phyloP scores from a whole-genome alignment of 169 alveolate species.

The Sarcocystis neurona region DNA sequence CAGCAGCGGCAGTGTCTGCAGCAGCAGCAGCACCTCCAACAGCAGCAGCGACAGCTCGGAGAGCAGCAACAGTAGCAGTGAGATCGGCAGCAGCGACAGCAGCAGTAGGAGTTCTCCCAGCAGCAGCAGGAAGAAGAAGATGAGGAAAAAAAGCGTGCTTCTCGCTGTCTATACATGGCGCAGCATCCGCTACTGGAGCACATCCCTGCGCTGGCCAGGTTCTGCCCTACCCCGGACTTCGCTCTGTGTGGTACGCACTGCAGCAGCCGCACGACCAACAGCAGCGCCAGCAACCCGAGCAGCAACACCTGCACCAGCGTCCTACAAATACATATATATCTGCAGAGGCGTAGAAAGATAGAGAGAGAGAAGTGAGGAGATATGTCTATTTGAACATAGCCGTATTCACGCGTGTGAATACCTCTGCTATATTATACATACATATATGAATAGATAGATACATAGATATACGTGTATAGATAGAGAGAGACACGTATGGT shows the following conservation, averaged over 20 bases:
- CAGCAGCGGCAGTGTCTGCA: not conserved
- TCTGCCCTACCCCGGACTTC: conserved; percentile 49
- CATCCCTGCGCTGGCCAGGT: conserved; percentile 41
- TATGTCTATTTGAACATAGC: too few relatives aligned
- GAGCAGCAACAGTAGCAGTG: not conserved
- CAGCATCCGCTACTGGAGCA: conserved; percentile 64
- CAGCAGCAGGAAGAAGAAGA: too few relatives aligned
- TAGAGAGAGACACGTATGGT: not conserved
- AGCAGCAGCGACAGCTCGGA: not conserved
- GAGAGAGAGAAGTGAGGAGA: too few relatives aligned
- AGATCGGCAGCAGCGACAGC: not conserved
- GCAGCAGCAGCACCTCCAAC: not conserved
- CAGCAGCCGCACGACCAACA: not conserved
- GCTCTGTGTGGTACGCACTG: conserved; percentile 32
- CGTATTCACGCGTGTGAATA: too few relatives aligned
- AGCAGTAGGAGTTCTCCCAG: too few relatives aligned
- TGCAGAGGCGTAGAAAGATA: too few relatives aligned
- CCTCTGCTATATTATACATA: too few relatives aligned
- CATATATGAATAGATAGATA: not conserved
- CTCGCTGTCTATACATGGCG: conserved; percentile 56
- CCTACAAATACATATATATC: too few relatives aligned
- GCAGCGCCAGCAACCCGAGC: too few relatives aligned
- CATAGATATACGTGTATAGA: not conserved
- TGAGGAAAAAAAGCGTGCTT: too few relatives aligned
- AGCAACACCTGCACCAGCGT: too few relatives aligned